phyloP scores from a whole-genome alignment of 164 flowering plant species.

The Houttuynia cordata region DNA sequence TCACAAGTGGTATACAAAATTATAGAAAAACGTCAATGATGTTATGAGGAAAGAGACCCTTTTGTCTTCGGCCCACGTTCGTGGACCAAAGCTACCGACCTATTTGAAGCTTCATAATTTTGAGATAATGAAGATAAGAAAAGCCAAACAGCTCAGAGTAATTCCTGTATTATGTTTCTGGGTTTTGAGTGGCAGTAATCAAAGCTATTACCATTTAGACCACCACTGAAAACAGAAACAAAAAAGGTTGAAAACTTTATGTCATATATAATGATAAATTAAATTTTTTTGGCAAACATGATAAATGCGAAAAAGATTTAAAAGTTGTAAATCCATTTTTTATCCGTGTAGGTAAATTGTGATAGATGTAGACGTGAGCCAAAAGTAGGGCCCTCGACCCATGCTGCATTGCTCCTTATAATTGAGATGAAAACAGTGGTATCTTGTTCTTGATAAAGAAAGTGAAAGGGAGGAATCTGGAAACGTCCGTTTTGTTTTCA shows the following conservation, averaged over 20 bases:
- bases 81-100: not conserved
- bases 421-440: not conserved
- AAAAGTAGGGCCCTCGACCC: not conserved
- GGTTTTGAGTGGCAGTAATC: no score
- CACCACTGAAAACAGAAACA: no score
- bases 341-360: not conserved
- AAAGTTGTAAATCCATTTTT: not conserved
- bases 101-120: not conserved
- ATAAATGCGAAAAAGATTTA: no score
- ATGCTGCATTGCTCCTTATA: not conserved
- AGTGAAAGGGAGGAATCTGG: not conserved
- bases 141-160: no score
- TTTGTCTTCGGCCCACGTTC: not conserved
- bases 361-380: not conserved
- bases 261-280: no score
- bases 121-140: not conserved
- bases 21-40: not conserved
- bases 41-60: not conserved
- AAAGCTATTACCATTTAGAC: no score
- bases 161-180: no score
- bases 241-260: no score
- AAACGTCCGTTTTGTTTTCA: not conserved
- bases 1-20: not conserved
- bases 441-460: not conserved
- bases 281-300: no score